Base-by-base conservation (phyloP, 1,139 yeast species). In the Chernovozyma sophiae-reginae region DNA sequence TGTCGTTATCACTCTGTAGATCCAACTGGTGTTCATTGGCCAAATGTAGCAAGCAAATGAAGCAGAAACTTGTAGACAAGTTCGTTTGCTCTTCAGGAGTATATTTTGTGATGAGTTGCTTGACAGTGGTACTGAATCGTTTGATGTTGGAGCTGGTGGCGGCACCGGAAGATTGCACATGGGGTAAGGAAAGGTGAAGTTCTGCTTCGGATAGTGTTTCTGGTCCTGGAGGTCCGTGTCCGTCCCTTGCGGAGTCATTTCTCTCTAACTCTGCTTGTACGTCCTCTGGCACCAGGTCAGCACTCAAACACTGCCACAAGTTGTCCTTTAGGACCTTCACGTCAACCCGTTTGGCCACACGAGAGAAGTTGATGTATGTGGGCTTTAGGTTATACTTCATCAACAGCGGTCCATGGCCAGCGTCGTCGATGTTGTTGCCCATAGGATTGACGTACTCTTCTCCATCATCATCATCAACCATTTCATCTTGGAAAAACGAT, bases 331-430 rank as follows among this genome's bases (percentile, higher is more conserved):
- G 68, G 28, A 73, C 65, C 48, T 79, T 78, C 31, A 92, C 85
- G 55, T 92, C 95, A 15, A 92, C 96, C 46, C 82, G 74, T 56
- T 89, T 90, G 3, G 97, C 92, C 3, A 81, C 79, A 38, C 84
- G 71, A 1, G 97, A 86, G 51, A 81, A 89, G 43, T 74, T 79
- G 33, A 89, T 80, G 46, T 77, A 77, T n/a, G 33, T 34, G 11
- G 36, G 36, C 11, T 20, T 16, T 11, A 34, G 17, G 13, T 6
- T n/a, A 12, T 25, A 20, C 23, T n/a, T 30, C 5, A 27, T 29
- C 16, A 17, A 11, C 18, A 20, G 18, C 22, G 20, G 14, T n/a
- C 25, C 32, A 11, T 24, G 14, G 4, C 33, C 36, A 19, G 20
- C 17, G 11, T 25, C 36, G 5, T 31, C 32, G 6, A 28, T 16